Evolutionary conservation across 1,284 basidiomycete genomes (phyloP).

Genomic region (Waitea zeae): DNA sequence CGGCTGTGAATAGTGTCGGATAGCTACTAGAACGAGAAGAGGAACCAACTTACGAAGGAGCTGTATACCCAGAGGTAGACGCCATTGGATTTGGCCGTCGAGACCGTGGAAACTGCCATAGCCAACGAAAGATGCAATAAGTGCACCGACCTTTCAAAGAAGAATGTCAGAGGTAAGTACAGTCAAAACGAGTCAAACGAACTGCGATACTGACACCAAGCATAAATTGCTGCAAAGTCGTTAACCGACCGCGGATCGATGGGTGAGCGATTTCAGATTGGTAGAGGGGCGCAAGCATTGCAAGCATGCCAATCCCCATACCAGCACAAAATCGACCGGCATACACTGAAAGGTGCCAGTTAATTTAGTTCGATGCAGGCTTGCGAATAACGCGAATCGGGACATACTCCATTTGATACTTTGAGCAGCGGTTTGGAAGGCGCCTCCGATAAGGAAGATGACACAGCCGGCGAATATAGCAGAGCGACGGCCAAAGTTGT

Average conservation of each 20-base stretch:
- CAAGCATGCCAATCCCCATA: conserved; percentile 30
- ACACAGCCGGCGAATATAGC: conserved; percentile 18
- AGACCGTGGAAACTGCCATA: conserved; percentile 12
- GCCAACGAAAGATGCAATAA: conserved; percentile 22
- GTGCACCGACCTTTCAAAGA: conserved; percentile 18
- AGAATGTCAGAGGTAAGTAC: no score
- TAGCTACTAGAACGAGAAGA: background rate
- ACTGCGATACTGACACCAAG: conserved; percentile 14
- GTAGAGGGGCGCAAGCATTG: conserved; percentile 41
- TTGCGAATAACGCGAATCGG: no score
- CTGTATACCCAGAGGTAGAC: conserved; percentile 27
- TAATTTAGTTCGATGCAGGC: no score
- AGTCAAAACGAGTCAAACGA: background rate
- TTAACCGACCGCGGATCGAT: conserved; percentile 40
- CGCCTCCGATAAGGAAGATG: conserved; percentile 32
- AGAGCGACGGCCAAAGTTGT: conserved; percentile 12
- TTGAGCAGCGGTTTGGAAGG: conserved; percentile 28
- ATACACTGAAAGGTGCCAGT: no score
- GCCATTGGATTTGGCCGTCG: conserved; percentile 25
- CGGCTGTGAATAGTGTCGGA: conserved; percentile 14
- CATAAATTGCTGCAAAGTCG: conserved; percentile 42
- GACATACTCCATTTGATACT: no score
- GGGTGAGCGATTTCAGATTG: conserved; percentile 48
- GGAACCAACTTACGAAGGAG: conserved; percentile 11
- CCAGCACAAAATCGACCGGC: conserved; percentile 44